A percentile compares a stretch with the other conserved stretches of the same genome.
phyloP scores from a whole-genome alignment of 306 rosid species.

The Lupinus albus region DNA sequence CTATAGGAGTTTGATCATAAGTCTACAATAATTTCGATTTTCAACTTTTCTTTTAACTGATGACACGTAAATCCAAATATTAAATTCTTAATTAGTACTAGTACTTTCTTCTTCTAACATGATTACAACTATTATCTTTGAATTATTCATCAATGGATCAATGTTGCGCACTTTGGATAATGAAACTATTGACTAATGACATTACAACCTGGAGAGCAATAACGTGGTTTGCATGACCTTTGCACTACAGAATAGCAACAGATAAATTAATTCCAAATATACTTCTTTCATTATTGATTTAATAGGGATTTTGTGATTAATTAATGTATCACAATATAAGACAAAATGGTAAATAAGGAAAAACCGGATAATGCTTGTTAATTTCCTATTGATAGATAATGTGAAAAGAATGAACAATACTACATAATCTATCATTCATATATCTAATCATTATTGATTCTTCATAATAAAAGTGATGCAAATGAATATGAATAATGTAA shows the following conservation, averaged over 20 bases:
- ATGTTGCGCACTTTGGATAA: constrained; percentile 30
- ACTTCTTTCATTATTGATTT: neutral
- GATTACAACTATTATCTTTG: constrained; percentile 16
- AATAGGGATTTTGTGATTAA: neutral
- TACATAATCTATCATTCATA: too few relatives aligned
- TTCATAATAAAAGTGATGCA: too few relatives aligned
- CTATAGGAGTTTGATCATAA: neutral
- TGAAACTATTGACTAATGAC: constrained; percentile 5
- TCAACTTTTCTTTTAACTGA: neutral
- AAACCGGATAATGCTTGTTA: too few relatives aligned
- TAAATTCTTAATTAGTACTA: neutral
- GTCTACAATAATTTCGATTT: constrained; percentile 8
- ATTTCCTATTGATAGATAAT: too few relatives aligned
- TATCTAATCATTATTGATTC: too few relatives aligned
- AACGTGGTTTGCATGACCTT: constrained; percentile 39
- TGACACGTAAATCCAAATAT: neutral
- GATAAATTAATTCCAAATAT: neutral
- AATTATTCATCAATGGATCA: neutral
- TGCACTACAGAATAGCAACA: neutral
- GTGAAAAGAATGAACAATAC: too few relatives aligned
- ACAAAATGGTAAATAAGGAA: too few relatives aligned
- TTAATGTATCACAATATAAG: too few relatives aligned
- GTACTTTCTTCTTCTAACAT: neutral
- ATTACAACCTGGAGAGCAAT: constrained; percentile 42
- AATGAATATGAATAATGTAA: too few relatives aligned